A percentile compares a stretch with the other conserved stretches of the same genome.
Conservation (phyloP, 208 protist genomes). For the Wallacemonas sp. region DNA sequence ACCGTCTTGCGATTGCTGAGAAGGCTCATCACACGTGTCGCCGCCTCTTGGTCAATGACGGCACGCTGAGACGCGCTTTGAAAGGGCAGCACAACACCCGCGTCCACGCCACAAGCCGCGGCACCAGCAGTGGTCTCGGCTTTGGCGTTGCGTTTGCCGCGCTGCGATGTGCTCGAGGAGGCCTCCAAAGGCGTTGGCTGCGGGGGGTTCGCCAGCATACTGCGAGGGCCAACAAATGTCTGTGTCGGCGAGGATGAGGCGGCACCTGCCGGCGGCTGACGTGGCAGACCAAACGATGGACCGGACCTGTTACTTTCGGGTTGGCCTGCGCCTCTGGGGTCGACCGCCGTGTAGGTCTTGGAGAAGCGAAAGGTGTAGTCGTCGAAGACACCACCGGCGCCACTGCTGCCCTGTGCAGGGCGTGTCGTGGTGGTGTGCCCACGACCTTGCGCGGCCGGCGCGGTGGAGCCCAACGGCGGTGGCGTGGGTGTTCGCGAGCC, state of each 20-base stretch:
- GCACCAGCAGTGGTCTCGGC: too few relatives aligned
- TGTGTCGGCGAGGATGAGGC: neutral
- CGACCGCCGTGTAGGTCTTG: slow-evolving; percentile 27
- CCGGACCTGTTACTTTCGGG: neutral
- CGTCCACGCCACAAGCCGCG: too few relatives aligned
- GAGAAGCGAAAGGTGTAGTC: slow-evolving; percentile 39
- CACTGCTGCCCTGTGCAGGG: neutral
- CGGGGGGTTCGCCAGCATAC: neutral
- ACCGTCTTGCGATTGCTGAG: neutral
- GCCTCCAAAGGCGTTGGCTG: neutral
- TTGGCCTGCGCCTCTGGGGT: neutral
- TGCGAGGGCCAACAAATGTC: neutral
- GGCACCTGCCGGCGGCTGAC: neutral
- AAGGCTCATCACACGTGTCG: slow-evolving; percentile 1
- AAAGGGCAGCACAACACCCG: neutral
- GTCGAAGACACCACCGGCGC: slow-evolving; percentile 19
- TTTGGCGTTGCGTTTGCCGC: neutral
- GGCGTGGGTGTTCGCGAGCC: neutral
- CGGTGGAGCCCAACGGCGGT: neutral
- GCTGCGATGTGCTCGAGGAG: neutral
- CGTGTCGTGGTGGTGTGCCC: neutral
- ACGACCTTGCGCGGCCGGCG: neutral
- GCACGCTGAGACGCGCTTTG: neutral
- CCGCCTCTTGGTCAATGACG: neutral
- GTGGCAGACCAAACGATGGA: neutral